Base-by-base conservation (phyloP, 2,329 filamentous ascomycete species). In the Acephala macrosclerotiorum region DNA sequence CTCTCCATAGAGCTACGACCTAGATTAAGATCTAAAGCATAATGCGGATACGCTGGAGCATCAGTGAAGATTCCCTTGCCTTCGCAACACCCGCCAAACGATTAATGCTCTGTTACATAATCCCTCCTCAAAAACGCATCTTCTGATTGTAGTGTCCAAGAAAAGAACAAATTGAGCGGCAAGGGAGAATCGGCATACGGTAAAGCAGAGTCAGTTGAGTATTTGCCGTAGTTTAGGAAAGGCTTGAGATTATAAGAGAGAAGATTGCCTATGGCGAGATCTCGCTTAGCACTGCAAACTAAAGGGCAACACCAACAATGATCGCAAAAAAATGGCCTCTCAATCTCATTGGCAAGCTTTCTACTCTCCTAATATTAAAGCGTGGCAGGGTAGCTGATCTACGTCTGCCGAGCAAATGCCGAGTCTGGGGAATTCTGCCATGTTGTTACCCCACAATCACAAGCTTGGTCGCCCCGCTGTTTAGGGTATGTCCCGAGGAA, bases 231-330 rank as follows among this genome's bases (percentile, higher is more conserved):
- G 0, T 69, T 38, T 7, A 67, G 64, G 49, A 77, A 78, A 0
- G 76, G 76, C 56, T 78, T 75, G 25, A 77, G 67, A 12, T 76
- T 74, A 25, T 71, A 76, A 22, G 69, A 73, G 42, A 75, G 55
- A 1, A 68, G 61, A 3, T 55, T 65, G 2, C 70, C 76, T 16
- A 61, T 33, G 29, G 29, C 4, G 29, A 33, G 9, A 33, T 33
- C 29, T 33, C 29, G 29, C 29, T 33, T 33, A 33, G 29, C 29
- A 33, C 29, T 33, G 4, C 4, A 33, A 33, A 5, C 29, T 33
- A 9, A 33, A 33, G 4, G 29, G 4, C 29, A 33, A 33, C 29
- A 33, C 29, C 29, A 33, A 4, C 29, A 33, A 9, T 33, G 4
- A 33, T 33, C 29, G 29, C 29, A 33, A 5, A 9, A 33, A 33